Evolutionary conservation across 108 stramenopile species (phyloP).

Genomic region (Discostella pseudostelligera): DNA sequence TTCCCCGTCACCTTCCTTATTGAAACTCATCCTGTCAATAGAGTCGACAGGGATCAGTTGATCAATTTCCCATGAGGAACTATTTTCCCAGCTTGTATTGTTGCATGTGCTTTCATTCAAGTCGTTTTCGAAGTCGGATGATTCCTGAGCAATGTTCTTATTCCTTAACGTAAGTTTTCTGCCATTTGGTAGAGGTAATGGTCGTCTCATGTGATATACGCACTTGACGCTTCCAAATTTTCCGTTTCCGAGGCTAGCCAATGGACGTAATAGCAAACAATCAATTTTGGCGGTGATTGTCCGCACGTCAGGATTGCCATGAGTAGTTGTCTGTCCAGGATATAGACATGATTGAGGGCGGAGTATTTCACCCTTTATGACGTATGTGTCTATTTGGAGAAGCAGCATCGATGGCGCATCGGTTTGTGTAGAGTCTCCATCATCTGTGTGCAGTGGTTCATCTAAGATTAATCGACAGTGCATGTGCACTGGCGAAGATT

Average conservation of each 20-base stretch:
- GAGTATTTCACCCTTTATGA: constrained; percentile 18
- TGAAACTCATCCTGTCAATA: neutral
- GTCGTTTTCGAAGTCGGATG: neutral
- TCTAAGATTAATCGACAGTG: constrained; percentile 29
- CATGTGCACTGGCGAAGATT: constrained; percentile 30
- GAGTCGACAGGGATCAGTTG: constrained; percentile 13
- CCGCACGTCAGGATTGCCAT: constrained; percentile 26
- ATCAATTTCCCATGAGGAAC: constrained; percentile 27
- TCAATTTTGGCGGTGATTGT: constrained; percentile 22
- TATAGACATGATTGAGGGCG: constrained; percentile 1
- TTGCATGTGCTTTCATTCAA: constrained; percentile 12
- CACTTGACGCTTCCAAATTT: constrained; percentile 13
- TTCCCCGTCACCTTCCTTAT: constrained; percentile 9
- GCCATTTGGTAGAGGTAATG: neutral
- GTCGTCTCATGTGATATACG: constrained; percentile 29
- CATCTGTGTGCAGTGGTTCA: neutral
- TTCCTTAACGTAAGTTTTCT: no score
- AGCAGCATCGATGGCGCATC: constrained; percentile 18
- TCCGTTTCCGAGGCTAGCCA: constrained; percentile 22
- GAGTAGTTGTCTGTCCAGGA: constrained; percentile 4
- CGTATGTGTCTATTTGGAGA: constrained; percentile 30
- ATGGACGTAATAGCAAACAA: constrained; percentile 18
- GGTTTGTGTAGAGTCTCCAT: neutral
- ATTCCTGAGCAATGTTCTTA: neutral
- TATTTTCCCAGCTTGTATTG: constrained; percentile 14